Evolutionary conservation across 495 filamentous ascomycete genomes (phyloP).

Genomic region (Evernia prunastri): DNA sequence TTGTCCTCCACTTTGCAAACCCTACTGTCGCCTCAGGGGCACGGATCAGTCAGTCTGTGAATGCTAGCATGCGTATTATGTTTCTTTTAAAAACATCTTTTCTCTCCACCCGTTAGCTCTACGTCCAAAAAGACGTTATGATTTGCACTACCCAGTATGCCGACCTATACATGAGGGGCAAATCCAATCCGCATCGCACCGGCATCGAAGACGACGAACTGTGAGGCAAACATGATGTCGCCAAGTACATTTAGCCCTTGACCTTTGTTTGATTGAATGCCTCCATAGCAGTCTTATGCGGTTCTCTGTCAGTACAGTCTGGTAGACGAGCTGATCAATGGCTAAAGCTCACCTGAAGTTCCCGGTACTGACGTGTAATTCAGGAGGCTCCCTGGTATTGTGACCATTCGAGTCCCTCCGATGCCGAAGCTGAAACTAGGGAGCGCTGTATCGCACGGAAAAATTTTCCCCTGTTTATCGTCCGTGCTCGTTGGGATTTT

Average conservation of each 20-base stretch:
- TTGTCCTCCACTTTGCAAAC: not conserved
- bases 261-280: slow-evolving; percentile 56
- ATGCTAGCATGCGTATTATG: not conserved
- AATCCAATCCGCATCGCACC: slow-evolving; percentile 56
- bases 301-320: slow-evolving; percentile 10
- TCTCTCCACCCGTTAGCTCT: not conserved
- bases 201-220: slow-evolving; percentile 73
- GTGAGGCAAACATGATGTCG: slow-evolving; percentile 71
- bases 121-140: not conserved
- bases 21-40: not conserved
- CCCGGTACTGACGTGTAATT: slow-evolving; percentile 51
- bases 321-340: not conserved
- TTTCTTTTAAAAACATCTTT: not conserved
- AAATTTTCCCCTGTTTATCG: slow-evolving; percentile 51
- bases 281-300: slow-evolving; percentile 59
- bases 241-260: slow-evolving; percentile 64
- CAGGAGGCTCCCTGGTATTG: slow-evolving; percentile 58
- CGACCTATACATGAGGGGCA: slow-evolving; percentile 40
- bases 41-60: not conserved
- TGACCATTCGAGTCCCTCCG: slow-evolving; percentile 54
- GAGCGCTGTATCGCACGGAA: slow-evolving; percentile 54
- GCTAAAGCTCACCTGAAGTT: slow-evolving; percentile 18
- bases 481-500: slow-evolving; percentile 51
- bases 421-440: slow-evolving; percentile 64
- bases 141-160: not conserved